These are phyloP conservation scores for Phytophthora multivora DNA, from an alignment of 352 stramenopile genomes.

Conservation along the genomic window DNA sequence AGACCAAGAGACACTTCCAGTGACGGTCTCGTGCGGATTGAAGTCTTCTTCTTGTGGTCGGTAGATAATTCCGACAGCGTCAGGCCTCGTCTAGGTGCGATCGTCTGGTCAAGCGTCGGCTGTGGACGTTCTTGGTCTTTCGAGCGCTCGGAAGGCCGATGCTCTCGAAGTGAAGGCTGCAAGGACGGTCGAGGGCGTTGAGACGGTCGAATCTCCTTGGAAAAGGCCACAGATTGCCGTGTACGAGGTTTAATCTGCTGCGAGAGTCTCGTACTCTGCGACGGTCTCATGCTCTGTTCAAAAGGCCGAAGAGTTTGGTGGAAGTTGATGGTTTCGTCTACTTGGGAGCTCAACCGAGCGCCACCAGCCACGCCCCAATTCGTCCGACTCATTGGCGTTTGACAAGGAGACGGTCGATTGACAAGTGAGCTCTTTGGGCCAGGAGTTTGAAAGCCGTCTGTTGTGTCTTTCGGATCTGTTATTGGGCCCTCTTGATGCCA, in stretches of 20 bases:
- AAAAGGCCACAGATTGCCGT: slow-evolving; percentile 8
- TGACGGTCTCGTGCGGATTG: slow-evolving; percentile 1
- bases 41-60: slow-evolving; percentile 4
- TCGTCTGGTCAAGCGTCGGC: slow-evolving; percentile 1
- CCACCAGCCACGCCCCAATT: slow-evolving; percentile 18
- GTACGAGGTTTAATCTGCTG: slow-evolving; percentile 6
- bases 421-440: slow-evolving; percentile 9
- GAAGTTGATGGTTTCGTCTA: slow-evolving; percentile 10
- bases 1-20: slow-evolving; percentile 13
- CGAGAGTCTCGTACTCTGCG: slow-evolving; percentile 11
- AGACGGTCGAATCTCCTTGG: slow-evolving; percentile 4
- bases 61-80: slow-evolving; percentile 8
- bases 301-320: slow-evolving; percentile 20
- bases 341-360: slow-evolving; percentile 13
- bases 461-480: slow-evolving; percentile 18
- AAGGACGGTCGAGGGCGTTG: slow-evolving; percentile 3
- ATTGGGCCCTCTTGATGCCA: slow-evolving; percentile 25
- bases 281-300: slow-evolving; percentile 20
- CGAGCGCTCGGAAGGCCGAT: background rate
- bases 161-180: background rate
- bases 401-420: slow-evolving; percentile 7
- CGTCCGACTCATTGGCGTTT: slow-evolving; percentile 18
- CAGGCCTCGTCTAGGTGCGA: slow-evolving; percentile 4
- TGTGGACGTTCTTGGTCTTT: slow-evolving; percentile 1
- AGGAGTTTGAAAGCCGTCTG: slow-evolving; percentile 14